Base-by-base conservation (phyloP, 2,329 filamentous ascomycete species). In the Talaromyces sp. region DNA sequence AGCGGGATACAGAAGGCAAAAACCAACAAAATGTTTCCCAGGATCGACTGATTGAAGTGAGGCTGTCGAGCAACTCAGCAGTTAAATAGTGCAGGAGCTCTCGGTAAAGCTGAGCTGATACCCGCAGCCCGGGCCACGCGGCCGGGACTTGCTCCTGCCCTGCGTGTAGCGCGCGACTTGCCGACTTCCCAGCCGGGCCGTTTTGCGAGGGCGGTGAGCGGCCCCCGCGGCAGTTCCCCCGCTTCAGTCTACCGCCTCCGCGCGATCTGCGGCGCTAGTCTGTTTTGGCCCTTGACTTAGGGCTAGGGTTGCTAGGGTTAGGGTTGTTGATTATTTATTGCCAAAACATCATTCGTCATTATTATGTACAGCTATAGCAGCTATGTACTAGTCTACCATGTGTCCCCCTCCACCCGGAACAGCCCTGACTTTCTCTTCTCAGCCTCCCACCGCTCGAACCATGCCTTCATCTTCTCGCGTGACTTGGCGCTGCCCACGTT, bases 401-500 rank as follows among this genome's bases (percentile, higher is more conserved):
- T 62, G 22, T 68, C 71, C 11, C 77, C 73, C 36, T 72, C 71
- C n/a, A 77, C 73, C 11, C 67, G 68, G 64, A 84, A 88, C 58
- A 88, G 66, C 0, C 86, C 86, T 67, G 84, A 84, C 75, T 86
- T 87, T 72, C 80, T 82, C 74, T 82, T 85, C 65, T 88, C 85
- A 6, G 75, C 75, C 36, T 84, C 82, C 86, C 86, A 89, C 65
- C 81, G 80, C 65, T 88, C 86, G 66, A 85, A 82, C 87, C 86
- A 88, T 2, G 70, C 76, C 73, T 87, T 88, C 86, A 89, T 89
- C 71, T 78, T 81, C 71, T 88, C 86, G 62, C 87, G 80, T 44
- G 80, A 82, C 75, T 84, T 87, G 42, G 81, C 83, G 65, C 78
- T 87, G 0, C 85, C 87, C n/a, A 89, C 84, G 72, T 99, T 98